Evolutionary conservation across 768 basidiomycete genomes (phyloP), one percentile per base, ranked within the genome.

Genomic region (Phlegmacium glaucopus): DNA sequence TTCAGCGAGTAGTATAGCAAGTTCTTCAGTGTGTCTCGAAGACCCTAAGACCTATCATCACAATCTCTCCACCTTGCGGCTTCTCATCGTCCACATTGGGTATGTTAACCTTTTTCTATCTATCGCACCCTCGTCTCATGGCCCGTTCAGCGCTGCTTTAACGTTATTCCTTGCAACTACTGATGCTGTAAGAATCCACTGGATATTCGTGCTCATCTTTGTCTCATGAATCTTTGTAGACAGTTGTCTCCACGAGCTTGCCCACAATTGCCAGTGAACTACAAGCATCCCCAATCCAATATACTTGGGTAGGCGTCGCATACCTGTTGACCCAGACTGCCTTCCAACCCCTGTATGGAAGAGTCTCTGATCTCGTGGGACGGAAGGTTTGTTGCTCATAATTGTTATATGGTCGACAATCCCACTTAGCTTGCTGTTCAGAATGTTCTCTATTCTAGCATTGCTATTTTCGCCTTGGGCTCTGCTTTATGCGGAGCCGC

Each of bases 311-410:
- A 42, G 86, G 83, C 13, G 85, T 90, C 27, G 76, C 87, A 12
- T 93, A 93, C 58, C 80, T 92, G 78, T 76, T 92, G 48, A 89
- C 89, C 1, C 90, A 92, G 58, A 92, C 90, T 1, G 87, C 87
- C 22, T 84, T 83, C 51, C 90, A 93, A 59, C 90, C 90, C 26
- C 66, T 93, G 18, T 92, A 90, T 59, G 90, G 87, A 44, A 79
- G 79, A 57, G 65, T 92, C 34, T 90, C 89, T 44, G 88, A 91
- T 65, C 75, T 91, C 36, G 68, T 85, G 44, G 90, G 90, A 26
- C 77, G 90, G 39, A 90, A 85, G 77, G 90, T 89, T 36, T 26
- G 71, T 52, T 16, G 28, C 37, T 51, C 49, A 47, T 47, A 43
- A 41, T 30, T 39, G 10, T 47, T 29, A 35, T 44, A 18, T 41